Conservation (phyloP, 805 yeast genomes). For the Cyberlindnera suaveolens region DNA sequence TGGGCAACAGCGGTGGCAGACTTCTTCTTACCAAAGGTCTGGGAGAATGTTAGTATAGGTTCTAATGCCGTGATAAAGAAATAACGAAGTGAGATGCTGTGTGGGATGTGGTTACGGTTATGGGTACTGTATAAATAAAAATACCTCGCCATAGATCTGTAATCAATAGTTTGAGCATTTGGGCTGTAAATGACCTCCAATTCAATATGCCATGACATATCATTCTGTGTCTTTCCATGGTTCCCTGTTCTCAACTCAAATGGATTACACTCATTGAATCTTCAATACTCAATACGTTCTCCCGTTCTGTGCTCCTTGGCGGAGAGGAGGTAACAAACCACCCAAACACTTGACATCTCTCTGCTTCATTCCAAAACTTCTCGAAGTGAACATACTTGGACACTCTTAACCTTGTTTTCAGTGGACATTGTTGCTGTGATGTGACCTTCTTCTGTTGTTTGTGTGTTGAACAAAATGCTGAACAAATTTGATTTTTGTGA, state of each 20-base stretch:
- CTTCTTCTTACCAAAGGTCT: constrained; percentile 99
- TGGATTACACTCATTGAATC: too few species aligned
- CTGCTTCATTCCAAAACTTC: not conserved
- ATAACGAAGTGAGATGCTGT: too few species aligned
- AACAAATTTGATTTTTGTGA: constrained; percentile 22
- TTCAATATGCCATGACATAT: too few species aligned
- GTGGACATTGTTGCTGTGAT: constrained; percentile 50
- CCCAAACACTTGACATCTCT: not conserved
- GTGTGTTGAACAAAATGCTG: constrained; percentile 13
- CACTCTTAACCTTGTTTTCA: constrained; percentile 56
- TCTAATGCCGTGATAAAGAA: constrained; percentile 6
- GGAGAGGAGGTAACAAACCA: too few species aligned
- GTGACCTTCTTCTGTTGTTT: constrained; percentile 4
- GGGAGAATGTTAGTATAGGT: constrained; percentile 24
- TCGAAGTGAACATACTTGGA: constrained; percentile 59
- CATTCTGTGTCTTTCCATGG: too few species aligned
- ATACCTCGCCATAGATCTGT: too few species aligned
- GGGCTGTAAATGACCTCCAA: too few species aligned
- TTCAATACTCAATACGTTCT: too few species aligned
- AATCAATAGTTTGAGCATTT: too few species aligned
- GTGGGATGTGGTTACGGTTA: not conserved
- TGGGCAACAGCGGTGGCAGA: constrained; percentile 99
- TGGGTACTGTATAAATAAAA: not conserved
- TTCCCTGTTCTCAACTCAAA: too few species aligned
- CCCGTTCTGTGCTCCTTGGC: too few species aligned